phyloP scores from a whole-genome alignment of 192 early-diverging fungal genomes.

The Podila epigama region DNA sequence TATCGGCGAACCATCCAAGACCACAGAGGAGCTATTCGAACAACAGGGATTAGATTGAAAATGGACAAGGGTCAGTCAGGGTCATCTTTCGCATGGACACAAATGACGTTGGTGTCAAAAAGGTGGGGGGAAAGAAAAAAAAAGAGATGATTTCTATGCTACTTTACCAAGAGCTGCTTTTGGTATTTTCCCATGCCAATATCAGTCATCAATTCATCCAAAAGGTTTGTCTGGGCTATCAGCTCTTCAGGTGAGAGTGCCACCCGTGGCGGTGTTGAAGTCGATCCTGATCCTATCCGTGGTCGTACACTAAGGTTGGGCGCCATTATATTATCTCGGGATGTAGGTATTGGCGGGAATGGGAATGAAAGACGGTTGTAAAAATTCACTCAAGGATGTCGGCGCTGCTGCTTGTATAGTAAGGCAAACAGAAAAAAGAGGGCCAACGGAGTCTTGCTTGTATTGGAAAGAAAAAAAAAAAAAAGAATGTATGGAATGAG shows the following conservation, averaged over 20 bases:
- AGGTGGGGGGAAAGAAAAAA: neutral
- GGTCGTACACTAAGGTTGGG: neutral
- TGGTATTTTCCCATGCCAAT: slow-evolving; percentile 82
- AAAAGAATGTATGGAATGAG: too few relatives aligned
- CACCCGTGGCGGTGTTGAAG: slow-evolving; percentile 2
- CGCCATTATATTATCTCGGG: neutral
- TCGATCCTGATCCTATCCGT: neutral
- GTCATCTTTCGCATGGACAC: neutral
- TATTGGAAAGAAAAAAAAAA: too few relatives aligned
- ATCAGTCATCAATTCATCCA: slow-evolving; percentile 69
- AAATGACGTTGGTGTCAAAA: neutral
- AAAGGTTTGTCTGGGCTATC: slow-evolving; percentile 33
- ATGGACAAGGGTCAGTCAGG: neutral
- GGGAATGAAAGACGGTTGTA: too few relatives aligned
- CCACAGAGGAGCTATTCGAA: slow-evolving; percentile 69
- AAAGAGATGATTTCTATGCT: neutral
- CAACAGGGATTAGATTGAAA: neutral
- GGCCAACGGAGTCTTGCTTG: too few relatives aligned
- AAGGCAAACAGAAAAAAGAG: too few relatives aligned
- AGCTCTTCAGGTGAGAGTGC: slow-evolving; percentile 40
- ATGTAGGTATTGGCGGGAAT: neutral
- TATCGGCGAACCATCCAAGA: slow-evolving; percentile 88
- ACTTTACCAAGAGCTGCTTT: slow-evolving; percentile 59
- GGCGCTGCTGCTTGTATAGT: too few relatives aligned
- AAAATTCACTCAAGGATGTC: too few relatives aligned